Evolutionary conservation across 805 yeast species (phyloP), one percentile per base, ranked within the genome.

Genomic region (Saccharomycopsis sp.): DNA sequence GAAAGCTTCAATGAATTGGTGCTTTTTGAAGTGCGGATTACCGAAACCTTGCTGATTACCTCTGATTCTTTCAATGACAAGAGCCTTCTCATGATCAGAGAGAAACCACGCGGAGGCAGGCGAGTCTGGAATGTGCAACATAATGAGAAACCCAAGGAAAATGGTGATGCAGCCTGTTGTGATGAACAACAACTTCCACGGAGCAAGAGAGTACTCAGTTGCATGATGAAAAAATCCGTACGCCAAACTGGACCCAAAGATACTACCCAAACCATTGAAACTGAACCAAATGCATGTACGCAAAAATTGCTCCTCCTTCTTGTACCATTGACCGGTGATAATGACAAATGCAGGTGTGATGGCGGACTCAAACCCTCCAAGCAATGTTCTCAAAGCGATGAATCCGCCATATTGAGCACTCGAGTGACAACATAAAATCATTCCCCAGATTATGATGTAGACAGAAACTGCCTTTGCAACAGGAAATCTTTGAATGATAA

Each of bases 111-210:
- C 81, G 24, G 69, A 68, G 18, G 73, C 71, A 47, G 89, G 89
- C 37, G 72, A 67, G 62, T 81, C 83, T 15, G 89, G 88, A 53
- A 85, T 65, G 67, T 79, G 80, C 56, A 80, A 62, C 50, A 68
- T 67, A 59, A 82, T 73, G 9, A 76, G 55, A 9, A 78, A 55
- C 3, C 87, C 87, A 15, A 81, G 64, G 9, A 77, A 64, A 4
- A 83, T 68, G 1, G 89, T 84, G 57, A 82, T 74, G 5, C 75
- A 66, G 15, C 94, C 95, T 48, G 80, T 76, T 34, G 84, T 73
- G 52, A 87, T 70, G 66, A 78, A 87, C 2, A 84, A 67, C 14
- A 81, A 67, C 65, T 79, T 82, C 91, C 91, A 87, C 2, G 84
- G 74, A 2, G 69, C 73, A 3, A 82, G 68, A 24, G 73, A 54